Conservation (phyloP, 306 rosid species). For the Prunus salicina region DNA sequence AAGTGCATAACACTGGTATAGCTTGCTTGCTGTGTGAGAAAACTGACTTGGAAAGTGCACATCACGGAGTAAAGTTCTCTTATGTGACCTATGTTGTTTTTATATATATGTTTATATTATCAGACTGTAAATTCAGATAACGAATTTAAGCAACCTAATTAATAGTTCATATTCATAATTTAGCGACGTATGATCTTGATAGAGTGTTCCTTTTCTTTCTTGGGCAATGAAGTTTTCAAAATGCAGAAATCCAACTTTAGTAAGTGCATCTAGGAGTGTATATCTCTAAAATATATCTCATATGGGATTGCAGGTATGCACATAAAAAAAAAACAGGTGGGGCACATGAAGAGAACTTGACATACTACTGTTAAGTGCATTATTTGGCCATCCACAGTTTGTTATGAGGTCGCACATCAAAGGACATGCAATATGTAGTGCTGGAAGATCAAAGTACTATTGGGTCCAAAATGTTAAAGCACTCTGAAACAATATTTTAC, state of each 20-base stretch:
- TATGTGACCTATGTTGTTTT: background rate
- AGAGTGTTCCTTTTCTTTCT: too few relatives aligned
- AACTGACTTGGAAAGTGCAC: too few relatives aligned
- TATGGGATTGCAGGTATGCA: too few relatives aligned
- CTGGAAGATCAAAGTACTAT: background rate
- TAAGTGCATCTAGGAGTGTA: too few relatives aligned
- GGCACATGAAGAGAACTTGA: background rate
- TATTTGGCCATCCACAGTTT: background rate
- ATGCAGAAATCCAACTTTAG: too few relatives aligned
- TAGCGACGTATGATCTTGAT: too few relatives aligned
- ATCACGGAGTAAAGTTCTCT: background rate
- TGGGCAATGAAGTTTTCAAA: too few relatives aligned
- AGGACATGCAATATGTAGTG: background rate
- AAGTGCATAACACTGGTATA: too few relatives aligned
- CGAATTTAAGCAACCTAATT: background rate
- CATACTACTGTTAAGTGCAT: background rate
- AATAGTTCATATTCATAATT: background rate
- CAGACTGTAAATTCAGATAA: background rate
- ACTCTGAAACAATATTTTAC: background rate
- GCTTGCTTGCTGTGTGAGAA: too few relatives aligned
- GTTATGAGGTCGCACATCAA: slow-evolving; percentile 3
- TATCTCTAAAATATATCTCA: too few relatives aligned
- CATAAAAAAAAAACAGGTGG: background rate
- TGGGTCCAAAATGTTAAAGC: background rate
- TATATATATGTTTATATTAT: background rate